These are phyloP conservation scores for Pulveroboletus sp. DNA, from an alignment of 768 basidiomycete genomes.

Conservation along the genomic window DNA sequence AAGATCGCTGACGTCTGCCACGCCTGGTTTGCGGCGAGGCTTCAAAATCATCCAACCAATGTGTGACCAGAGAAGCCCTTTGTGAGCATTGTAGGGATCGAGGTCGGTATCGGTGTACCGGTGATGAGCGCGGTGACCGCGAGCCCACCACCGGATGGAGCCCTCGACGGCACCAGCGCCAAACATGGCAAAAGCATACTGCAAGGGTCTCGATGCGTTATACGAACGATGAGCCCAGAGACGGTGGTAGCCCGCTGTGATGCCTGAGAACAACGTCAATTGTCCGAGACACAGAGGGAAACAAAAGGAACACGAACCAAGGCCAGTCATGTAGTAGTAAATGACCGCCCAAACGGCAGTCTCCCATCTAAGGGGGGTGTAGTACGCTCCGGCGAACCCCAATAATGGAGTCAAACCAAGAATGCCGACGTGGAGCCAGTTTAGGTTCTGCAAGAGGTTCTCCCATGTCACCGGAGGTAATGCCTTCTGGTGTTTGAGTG, in stretches of 20 bases:
- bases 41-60: slow-evolving; percentile 93
- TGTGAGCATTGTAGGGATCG: slow-evolving; percentile 92
- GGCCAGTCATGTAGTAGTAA: slow-evolving; percentile 78
- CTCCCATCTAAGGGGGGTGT: slow-evolving; percentile 62
- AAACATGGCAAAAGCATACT: slow-evolving; percentile 77
- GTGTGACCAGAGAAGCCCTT: slow-evolving; percentile 83
- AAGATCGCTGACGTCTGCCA: slow-evolving; percentile 85
- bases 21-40: slow-evolving; percentile 83
- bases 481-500: slow-evolving; percentile 60
- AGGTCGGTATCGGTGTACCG: slow-evolving; percentile 96
- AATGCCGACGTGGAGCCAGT: slow-evolving; percentile 72
- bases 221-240: slow-evolving; percentile 96
- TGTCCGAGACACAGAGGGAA: no score
- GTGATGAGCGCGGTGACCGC: slow-evolving; percentile 96
- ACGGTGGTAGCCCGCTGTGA: slow-evolving; percentile 94
- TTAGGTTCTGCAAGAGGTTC: slow-evolving; percentile 57
- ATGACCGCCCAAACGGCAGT: slow-evolving; percentile 65
- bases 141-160: slow-evolving; percentile 98
- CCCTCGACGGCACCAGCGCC: slow-evolving; percentile 95
- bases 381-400: slow-evolving; percentile 66
- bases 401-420: slow-evolving; percentile 71
- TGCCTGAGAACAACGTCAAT: slow-evolving; percentile 46
- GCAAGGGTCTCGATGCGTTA: slow-evolving; percentile 81
- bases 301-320: slow-evolving; percentile 58
- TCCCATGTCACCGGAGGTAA: slow-evolving; percentile 63